Conservation (phyloP, 2,329 filamentous ascomycete genomes). For the Botrytis paeoniae region DNA sequence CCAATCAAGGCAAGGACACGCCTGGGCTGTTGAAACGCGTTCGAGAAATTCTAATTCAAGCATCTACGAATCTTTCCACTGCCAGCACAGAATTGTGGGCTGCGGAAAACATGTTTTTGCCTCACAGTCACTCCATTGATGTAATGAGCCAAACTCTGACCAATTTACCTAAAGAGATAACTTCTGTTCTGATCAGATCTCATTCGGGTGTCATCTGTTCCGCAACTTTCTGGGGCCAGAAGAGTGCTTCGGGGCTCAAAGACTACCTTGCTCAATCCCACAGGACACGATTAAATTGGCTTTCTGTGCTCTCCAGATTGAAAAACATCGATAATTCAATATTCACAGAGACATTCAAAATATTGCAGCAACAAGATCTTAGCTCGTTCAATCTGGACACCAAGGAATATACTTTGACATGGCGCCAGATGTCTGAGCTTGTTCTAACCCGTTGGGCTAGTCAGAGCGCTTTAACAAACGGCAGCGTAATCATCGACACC, state of each 20-base stretch:
- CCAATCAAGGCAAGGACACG: background rate
- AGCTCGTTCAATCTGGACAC: background rate
- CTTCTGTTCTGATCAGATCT: constrained; percentile 13
- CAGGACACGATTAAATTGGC: constrained; percentile 22
- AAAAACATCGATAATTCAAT: constrained; percentile 17
- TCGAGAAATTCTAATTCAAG: background rate
- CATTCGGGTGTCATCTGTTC: constrained; percentile 6
- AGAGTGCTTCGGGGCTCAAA: background rate
- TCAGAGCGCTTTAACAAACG: constrained; percentile 21
- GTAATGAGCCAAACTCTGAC: constrained; percentile 24
- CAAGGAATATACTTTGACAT: constrained; percentile 5
- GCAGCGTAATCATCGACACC: constrained; percentile 17
- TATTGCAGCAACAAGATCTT: background rate
- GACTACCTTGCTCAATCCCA: constrained; percentile 6
- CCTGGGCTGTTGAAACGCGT: background rate
- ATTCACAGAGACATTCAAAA: constrained; percentile 21
- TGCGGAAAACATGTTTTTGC: constrained; percentile 14
- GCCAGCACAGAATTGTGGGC: constrained; percentile 7
- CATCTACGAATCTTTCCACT: background rate
- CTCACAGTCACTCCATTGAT: constrained; percentile 17
- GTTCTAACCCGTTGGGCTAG: constrained; percentile 30
- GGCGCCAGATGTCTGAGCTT: constrained; percentile 15
- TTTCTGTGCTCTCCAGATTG: constrained; percentile 25
- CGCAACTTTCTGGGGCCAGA: background rate
- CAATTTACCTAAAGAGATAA: constrained; percentile 15